Evolutionary conservation across 768 basidiomycete genomes (phyloP).

Genomic region (Lactifluus subvellereus): DNA sequence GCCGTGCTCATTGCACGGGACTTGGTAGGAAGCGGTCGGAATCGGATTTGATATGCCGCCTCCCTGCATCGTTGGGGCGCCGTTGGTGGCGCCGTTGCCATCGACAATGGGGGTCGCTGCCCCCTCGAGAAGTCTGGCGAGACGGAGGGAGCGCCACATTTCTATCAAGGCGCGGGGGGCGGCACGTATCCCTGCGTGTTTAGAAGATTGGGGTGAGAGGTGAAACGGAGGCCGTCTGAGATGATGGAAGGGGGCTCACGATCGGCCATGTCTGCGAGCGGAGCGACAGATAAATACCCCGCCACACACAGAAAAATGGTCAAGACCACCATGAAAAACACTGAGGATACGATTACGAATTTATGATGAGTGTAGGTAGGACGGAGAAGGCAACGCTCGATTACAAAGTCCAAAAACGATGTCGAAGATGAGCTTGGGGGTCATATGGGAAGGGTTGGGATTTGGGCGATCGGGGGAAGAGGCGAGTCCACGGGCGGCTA

Average conservation of each 20-base stretch:
- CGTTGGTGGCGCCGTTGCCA: background rate
- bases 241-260: background rate
- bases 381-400: background rate
- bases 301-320: background rate
- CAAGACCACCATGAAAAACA: background rate
- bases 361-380: background rate
- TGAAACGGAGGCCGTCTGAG: background rate
- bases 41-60: background rate
- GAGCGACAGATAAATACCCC: too few relatives aligned
- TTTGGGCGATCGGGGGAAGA: background rate
- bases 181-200: background rate
- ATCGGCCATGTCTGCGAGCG: background rate
- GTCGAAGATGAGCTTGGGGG: background rate
- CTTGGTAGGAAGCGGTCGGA: background rate
- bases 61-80: background rate
- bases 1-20: background rate
- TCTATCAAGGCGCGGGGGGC: background rate
- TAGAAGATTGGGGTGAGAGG: background rate
- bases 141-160: background rate
- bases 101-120: background rate
- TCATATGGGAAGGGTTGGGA: background rate
- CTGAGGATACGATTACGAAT: background rate
- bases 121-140: background rate
- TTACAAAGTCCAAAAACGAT: background rate
- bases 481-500: background rate